Conservation (phyloP, 225 moss, liverwort and hornwort genomes). For the Pleurozium schreberi region DNA sequence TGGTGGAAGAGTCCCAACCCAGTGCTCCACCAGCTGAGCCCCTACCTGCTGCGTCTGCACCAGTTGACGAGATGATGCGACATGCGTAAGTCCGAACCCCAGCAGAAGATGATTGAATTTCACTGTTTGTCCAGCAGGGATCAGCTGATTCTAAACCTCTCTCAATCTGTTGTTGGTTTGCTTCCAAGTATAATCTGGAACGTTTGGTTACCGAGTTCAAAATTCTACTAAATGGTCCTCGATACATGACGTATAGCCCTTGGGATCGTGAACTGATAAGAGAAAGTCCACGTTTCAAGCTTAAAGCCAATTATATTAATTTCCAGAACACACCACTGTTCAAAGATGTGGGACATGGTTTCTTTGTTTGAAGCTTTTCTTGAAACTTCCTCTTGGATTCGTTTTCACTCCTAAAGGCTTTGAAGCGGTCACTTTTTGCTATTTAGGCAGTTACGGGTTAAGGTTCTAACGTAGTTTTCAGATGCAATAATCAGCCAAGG, state of each 20-base stretch:
- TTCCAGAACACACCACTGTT: neutral
- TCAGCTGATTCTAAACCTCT: neutral
- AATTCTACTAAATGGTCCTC: neutral
- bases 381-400: neutral
- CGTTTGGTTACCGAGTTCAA: neutral
- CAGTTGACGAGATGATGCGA: slow-evolving; percentile 84
- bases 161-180: neutral
- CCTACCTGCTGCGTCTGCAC: slow-evolving; percentile 60
- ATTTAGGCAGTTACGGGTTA: neutral
- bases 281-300: neutral
- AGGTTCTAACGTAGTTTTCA: neutral
- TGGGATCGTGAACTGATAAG: neutral
- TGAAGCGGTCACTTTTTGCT: neutral
- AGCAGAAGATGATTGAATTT: neutral
- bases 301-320: neutral
- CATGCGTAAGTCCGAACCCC: slow-evolving; percentile 64
- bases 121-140: neutral
- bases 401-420: neutral
- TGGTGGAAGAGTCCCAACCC: slow-evolving; percentile 31
- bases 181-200: neutral
- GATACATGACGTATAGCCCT: neutral
- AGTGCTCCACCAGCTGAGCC: slow-evolving; percentile 71
- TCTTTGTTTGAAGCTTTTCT: neutral
- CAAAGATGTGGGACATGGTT: neutral
- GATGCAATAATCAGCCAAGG: neutral